These are phyloP conservation scores for Eucommia ulmoides DNA, from an alignment of 257 asterid genomes.

Conservation along the genomic window DNA sequence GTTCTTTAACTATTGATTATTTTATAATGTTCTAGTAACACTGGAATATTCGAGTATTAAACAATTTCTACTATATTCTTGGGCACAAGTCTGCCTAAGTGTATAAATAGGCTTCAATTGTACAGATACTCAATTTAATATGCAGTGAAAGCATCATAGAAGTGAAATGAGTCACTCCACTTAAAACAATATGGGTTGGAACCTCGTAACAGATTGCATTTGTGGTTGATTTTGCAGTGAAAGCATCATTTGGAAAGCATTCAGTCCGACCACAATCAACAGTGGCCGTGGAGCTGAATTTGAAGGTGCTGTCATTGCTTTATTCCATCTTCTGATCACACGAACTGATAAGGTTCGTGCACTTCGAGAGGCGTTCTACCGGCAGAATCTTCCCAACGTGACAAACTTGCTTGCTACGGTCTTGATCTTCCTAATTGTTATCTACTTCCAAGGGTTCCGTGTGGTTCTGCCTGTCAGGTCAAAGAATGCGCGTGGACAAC, in stretches of 20 bases:
- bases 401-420: conserved; percentile 27
- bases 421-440: conserved; percentile 23
- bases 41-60: too few relatives aligned
- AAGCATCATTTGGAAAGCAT: conserved; percentile 27
- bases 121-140: too few relatives aligned
- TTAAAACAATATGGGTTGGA: too few relatives aligned
- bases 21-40: too few relatives aligned
- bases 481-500: conserved; percentile 32
- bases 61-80: too few relatives aligned
- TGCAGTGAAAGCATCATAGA: too few relatives aligned
- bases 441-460: conserved; percentile 31
- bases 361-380: conserved; percentile 24
- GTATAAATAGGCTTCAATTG: too few relatives aligned
- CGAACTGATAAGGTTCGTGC: conserved; percentile 27
- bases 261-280: conserved; percentile 25
- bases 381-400: conserved; percentile 28
- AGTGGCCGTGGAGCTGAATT: conserved; percentile 33
- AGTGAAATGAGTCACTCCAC: too few relatives aligned
- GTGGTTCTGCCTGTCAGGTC: conserved; percentile 29
- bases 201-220: too few relatives aligned
- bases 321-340: conserved; percentile 24
- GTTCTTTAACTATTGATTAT: too few relatives aligned
- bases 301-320: conserved; percentile 29
- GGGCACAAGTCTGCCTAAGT: too few relatives aligned
- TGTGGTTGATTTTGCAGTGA: conserved; percentile 13